Evolutionary conservation across 2,329 filamentous ascomycete genomes (phyloP).

Genomic region (Sphaerulina populicola): DNA sequence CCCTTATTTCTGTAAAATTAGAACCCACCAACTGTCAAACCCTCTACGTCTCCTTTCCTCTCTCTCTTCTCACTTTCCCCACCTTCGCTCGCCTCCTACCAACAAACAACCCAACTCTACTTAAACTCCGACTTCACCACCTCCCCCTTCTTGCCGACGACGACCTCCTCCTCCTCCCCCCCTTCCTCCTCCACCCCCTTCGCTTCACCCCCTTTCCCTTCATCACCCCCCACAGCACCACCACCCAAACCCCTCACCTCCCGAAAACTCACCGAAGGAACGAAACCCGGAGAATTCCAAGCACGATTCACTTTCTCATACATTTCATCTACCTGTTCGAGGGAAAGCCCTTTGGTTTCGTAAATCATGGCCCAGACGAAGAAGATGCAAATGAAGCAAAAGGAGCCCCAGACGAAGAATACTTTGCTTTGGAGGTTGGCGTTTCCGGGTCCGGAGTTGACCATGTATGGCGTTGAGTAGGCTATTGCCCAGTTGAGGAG

Average conservation of each 20-base stretch:
- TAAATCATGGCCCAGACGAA: conserved; percentile 50
- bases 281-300: conserved; percentile 47
- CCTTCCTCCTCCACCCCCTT: no score
- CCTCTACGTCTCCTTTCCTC: no score
- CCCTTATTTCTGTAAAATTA: no score
- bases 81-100: no score
- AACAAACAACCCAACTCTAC: no score
- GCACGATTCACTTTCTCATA: conserved; percentile 57
- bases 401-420: conserved; percentile 53
- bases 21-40: no score
- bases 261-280: conserved; percentile 41
- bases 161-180: no score
- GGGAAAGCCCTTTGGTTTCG: conserved; percentile 74
- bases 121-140: no score
- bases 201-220: no score
- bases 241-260: conserved; percentile 35
- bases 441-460: conserved; percentile 57
- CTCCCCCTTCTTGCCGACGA: no score
- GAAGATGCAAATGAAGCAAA: conserved; percentile 46
- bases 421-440: conserved; percentile 55
- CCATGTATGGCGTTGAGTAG: conserved; percentile 63
- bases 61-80: no score
- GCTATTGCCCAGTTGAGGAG: conserved; percentile 67
- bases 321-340: conserved; percentile 76
- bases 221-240: conserved; percentile 24